phyloP scores from a whole-genome alignment of 352 stramenopile species.

The Pythium angustatum region DNA sequence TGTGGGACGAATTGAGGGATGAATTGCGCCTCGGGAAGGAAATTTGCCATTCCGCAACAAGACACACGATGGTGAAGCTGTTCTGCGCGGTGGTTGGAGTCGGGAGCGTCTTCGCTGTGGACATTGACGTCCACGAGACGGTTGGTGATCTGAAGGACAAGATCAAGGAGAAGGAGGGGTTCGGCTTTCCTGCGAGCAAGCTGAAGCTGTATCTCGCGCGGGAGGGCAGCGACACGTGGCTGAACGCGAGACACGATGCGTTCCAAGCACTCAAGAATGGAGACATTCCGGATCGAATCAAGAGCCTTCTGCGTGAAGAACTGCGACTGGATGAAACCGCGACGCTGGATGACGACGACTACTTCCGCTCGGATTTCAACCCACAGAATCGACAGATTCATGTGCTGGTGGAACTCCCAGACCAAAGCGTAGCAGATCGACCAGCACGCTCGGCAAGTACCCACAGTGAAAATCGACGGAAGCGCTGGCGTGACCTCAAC shows the following conservation, averaged over 20 bases:
- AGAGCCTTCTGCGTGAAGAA: conserved; percentile 1
- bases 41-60: not conserved
- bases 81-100: conserved; percentile 7
- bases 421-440: not conserved
- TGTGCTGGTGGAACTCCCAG: conserved; percentile 15
- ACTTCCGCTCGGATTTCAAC: conserved; percentile 7
- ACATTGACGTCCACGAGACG: conserved; percentile 5
- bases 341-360: conserved; percentile 4
- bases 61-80: conserved; percentile 5
- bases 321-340: conserved; percentile 3
- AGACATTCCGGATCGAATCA: conserved; percentile 15
- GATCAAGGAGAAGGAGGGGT: conserved; percentile 6
- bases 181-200: not conserved
- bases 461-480: conserved; percentile 30
- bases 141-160: conserved; percentile 1
- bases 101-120: not conserved
- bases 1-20: too few relatives aligned
- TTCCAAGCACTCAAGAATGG: not conserved
- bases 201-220: conserved; percentile 2
- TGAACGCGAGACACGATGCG: not conserved
- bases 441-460: conserved; percentile 9
- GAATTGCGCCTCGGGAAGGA: not conserved
- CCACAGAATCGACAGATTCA: conserved; percentile 6
- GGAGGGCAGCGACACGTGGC: not conserved
- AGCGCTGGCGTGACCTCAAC: conserved; percentile 33